Evolutionary conservation across 768 basidiomycete genomes (phyloP).

Genomic region (Gymnopilus junonius): DNA sequence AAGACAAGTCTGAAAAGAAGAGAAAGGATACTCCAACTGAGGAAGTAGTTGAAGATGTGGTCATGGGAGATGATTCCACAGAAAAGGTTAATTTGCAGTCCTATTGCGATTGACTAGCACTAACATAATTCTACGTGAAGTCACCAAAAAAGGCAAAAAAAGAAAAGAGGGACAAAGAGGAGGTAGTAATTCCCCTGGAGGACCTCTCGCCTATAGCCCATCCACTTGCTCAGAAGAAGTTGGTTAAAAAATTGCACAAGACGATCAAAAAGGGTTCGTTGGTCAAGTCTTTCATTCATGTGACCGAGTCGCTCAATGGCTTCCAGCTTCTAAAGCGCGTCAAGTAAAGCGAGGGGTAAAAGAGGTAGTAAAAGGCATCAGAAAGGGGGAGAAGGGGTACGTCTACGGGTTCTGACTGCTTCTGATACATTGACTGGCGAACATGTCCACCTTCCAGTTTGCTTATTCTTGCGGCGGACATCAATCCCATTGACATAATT

Average conservation of each 20-base stretch:
- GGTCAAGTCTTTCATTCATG: not conserved
- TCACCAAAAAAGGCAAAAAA: constrained; percentile 62
- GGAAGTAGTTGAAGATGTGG: constrained; percentile 50
- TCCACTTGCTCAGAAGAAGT: constrained; percentile 92
- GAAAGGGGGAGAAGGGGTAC: constrained; percentile 97
- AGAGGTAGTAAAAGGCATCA: constrained; percentile 96
- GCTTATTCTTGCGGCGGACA: constrained; percentile 93
- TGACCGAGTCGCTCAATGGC: not conserved
- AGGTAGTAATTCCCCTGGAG: constrained; percentile 69
- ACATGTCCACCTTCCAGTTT: constrained; percentile 51
- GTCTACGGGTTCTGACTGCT: constrained; percentile 27
- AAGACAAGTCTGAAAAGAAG: constrained; percentile 79
- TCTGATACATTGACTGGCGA: not conserved
- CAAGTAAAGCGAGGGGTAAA: constrained; percentile 98
- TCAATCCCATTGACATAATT: constrained; percentile 98
- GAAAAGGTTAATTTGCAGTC: constrained; percentile 30
- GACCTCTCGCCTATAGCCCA: constrained; percentile 94
- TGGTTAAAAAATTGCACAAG: constrained; percentile 93
- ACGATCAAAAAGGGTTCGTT: constrained; percentile 85
- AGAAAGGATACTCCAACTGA: constrained; percentile 48
- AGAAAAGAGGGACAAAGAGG: constrained; percentile 68
- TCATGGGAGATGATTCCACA: constrained; percentile 44
- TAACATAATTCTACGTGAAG: constrained; percentile 24
- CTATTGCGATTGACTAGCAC: not conserved
- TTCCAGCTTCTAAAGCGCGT: constrained; percentile 85